Percentiles rank a stretch among this genome's conserved stretches.
phyloP scores from a whole-genome alignment of 1,284 basidiomycete genomes.

The Phellinidium pouzarii region DNA sequence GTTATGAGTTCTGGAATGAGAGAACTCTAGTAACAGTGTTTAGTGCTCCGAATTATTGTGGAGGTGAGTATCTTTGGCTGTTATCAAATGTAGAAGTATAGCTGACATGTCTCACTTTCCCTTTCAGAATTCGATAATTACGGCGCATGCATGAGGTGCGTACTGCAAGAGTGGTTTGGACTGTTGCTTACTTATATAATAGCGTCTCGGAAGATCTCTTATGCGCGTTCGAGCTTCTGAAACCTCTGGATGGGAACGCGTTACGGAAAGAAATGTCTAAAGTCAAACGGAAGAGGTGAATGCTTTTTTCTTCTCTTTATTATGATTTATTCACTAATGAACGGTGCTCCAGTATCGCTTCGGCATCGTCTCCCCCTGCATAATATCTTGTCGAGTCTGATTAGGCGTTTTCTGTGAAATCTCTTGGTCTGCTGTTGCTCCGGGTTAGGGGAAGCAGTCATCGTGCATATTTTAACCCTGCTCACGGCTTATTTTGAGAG shows the following conservation, averaged over 20 bases:
- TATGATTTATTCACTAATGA: neutral
- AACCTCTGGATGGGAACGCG: constrained; percentile 92
- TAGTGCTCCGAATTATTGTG: constrained; percentile 95
- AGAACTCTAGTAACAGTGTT: constrained; percentile 97
- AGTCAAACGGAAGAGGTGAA: constrained; percentile 91
- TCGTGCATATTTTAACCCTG: neutral
- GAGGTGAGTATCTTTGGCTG: constrained; percentile 55
- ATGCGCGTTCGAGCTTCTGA: constrained; percentile 96
- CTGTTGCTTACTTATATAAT: constrained; percentile 24
- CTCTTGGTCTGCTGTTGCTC: neutral
- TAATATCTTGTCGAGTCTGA: neutral
- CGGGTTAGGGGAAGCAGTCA: neutral
- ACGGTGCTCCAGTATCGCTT: constrained; percentile 9
- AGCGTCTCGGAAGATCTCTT: constrained; percentile 95
- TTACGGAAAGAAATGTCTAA: constrained; percentile 99
- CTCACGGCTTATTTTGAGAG: neutral
- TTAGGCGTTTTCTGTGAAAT: neutral
- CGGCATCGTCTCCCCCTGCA: constrained; percentile 17
- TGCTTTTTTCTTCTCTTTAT: neutral
- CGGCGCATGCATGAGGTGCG: constrained; percentile 86
- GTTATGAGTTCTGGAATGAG: constrained; percentile 99
- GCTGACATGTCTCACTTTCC: constrained; percentile 19
- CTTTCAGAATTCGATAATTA: constrained; percentile 92
- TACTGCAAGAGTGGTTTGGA: constrained; percentile 18
- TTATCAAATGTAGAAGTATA: constrained; percentile 17